Evolutionary conservation across 768 basidiomycete genomes (phyloP), one percentile per base, ranked within the genome.

Genomic region (Phylloporus sp.): DNA sequence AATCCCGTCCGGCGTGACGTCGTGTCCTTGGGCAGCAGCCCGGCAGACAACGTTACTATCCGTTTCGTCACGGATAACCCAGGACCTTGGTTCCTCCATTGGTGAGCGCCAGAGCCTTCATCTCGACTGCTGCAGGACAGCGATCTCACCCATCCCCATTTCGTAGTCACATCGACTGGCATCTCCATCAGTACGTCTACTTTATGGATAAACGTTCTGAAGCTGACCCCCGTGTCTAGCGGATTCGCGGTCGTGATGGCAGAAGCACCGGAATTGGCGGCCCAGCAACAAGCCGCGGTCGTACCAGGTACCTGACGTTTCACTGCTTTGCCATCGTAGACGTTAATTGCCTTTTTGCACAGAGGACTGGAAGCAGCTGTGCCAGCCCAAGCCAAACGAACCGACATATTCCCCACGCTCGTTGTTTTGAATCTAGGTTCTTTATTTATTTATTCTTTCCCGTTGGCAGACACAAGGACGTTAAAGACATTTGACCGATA

Each of bases 21-120:
- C 2, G 47, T 41, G 13, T 58, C 58, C 8, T 42, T 17, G 61
- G 76, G 55, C 54, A 75, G 65, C 60, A 72, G 57, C n/a, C n/a
- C n/a, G n/a, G n/a, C n/a, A n/a, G n/a, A n/a, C n/a, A n/a, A n/a
- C n/a, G 71, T 76, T 35, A 70, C 74, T 8, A 64, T 85, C 28
- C 74, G 82, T 34, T 84, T 77, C 61, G 63, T 68, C 17, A 81
- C 82, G 3, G 78, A 85, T 53, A 85, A 86, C 59, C 67, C 80
- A 1, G 82, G 84, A 6, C 73, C 77, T 9, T 81, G 79, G 76
- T 66, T 75, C 51, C 49, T 74, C 33, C 74, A 75, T 46, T 75
- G 64, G 63, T 64, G n/a, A n/a, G n/a, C n/a, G n/a, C n/a, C n/a
- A n/a, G n/a, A n/a, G n/a, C n/a, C n/a, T n/a, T n/a, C n/a, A n/a